Percentiles rank a stretch among this genome's conserved stretches.
These are phyloP conservation scores for Cryphonectria naterciae DNA, from an alignment of 2,329 filamentous ascomycete species.

Conservation along the genomic window DNA sequence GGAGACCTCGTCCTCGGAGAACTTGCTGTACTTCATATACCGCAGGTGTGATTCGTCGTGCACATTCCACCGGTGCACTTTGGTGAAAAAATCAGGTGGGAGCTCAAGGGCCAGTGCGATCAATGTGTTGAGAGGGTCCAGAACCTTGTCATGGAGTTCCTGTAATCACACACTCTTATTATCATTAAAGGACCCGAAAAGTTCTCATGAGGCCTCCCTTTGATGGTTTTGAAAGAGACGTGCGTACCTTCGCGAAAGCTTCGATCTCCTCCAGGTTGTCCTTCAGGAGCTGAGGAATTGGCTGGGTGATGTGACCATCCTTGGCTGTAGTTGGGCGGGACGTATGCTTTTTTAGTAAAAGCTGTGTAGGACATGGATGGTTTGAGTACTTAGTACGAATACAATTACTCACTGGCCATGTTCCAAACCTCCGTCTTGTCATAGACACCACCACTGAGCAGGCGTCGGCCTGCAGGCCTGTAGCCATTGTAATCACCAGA, in stretches of 20 bases:
- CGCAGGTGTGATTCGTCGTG: slow-evolving; percentile 59
- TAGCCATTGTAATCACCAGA: slow-evolving; percentile 62
- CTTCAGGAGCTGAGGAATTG: slow-evolving; percentile 41
- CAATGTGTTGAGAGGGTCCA: slow-evolving; percentile 56
- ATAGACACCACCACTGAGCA: slow-evolving; percentile 39
- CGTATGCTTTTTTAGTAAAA: background rate
- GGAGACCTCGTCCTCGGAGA: slow-evolving; percentile 53
- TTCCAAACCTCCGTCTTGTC: slow-evolving; percentile 48
- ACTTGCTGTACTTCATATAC: slow-evolving; percentile 62
- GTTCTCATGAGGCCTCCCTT: slow-evolving; percentile 8
- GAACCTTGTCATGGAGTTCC: slow-evolving; percentile 49
- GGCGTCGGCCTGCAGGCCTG: slow-evolving; percentile 49
- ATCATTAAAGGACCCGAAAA: background rate
- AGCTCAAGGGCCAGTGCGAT: slow-evolving; percentile 61
- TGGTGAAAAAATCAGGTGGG: slow-evolving; percentile 57
- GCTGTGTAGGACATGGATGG: background rate
- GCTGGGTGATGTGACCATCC: slow-evolving; percentile 33
- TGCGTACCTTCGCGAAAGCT: slow-evolving; percentile 34
- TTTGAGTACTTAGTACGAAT: background rate
- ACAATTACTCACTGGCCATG: slow-evolving; percentile 37
- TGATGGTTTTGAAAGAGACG: background rate
- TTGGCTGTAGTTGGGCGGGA: slow-evolving; percentile 3
- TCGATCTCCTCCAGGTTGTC: slow-evolving; percentile 40
- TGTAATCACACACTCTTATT: slow-evolving; percentile 30
- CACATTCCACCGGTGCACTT: slow-evolving; percentile 53